Evolutionary conservation across 2,329 filamentous ascomycete species (phyloP).

Genomic region (Madurella fahalii): DNA sequence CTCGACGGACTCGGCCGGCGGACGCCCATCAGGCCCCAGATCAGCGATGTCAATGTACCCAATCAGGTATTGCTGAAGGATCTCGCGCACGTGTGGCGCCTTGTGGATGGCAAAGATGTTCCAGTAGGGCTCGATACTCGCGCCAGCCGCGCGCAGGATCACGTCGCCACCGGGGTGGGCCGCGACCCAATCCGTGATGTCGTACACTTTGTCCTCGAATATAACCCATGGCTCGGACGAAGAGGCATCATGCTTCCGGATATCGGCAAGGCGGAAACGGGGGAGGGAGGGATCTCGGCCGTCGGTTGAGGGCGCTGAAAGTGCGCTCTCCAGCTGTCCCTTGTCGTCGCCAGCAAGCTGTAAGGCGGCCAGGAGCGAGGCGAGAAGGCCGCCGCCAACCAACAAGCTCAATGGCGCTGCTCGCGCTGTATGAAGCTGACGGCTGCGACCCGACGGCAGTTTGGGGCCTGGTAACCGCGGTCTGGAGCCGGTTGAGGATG

Average conservation of each 20-base stretch:
- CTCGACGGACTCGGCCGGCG: slow-evolving; percentile 51
- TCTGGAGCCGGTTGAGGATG: background rate
- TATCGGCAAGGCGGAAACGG: slow-evolving; percentile 47
- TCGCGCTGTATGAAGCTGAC: slow-evolving; percentile 18
- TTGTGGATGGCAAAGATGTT: slow-evolving; percentile 68
- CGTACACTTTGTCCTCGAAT: slow-evolving; percentile 61
- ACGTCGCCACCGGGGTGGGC: slow-evolving; percentile 65
- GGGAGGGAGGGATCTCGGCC: slow-evolving; percentile 41
- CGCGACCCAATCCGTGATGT: slow-evolving; percentile 65
- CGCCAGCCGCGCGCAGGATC: slow-evolving; percentile 62
- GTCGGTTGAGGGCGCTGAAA: slow-evolving; percentile 17
- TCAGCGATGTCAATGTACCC: slow-evolving; percentile 57
- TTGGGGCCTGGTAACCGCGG: background rate
- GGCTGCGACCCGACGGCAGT: background rate
- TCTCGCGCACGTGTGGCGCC: slow-evolving; percentile 58
- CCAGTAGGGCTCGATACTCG: slow-evolving; percentile 65
- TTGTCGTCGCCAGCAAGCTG: slow-evolving; percentile 10
- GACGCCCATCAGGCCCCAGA: slow-evolving; percentile 49
- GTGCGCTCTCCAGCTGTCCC: background rate
- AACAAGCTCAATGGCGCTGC: slow-evolving; percentile 26
- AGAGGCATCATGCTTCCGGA: slow-evolving; percentile 49
- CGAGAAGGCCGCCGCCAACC: slow-evolving; percentile 24
- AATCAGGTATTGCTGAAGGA: slow-evolving; percentile 61
- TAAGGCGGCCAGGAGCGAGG: slow-evolving; percentile 19
- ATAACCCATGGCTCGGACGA: slow-evolving; percentile 60